Percentiles rank a stretch among this genome's conserved stretches.
phyloP scores from a whole-genome alignment of 108 stramenopile species.

The Conticribra weissflogii region DNA sequence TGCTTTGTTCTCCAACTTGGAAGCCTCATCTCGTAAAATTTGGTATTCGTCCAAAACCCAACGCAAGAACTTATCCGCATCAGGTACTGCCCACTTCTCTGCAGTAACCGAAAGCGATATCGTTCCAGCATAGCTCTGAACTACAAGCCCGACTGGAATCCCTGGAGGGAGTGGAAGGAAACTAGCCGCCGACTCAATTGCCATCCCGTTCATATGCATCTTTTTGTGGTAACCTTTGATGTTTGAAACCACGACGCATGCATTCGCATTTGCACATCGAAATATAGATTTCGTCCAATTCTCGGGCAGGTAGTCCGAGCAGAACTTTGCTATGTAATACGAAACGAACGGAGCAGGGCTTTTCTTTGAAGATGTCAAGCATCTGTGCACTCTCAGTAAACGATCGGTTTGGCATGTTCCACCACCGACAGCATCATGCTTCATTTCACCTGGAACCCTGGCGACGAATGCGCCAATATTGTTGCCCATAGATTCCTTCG shows the following conservation, averaged over 20 bases:
- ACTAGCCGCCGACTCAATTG: constrained; percentile 67
- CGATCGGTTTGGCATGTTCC: constrained; percentile 51
- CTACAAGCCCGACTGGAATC: constrained; percentile 79
- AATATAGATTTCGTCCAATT: constrained; percentile 54
- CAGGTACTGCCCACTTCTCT: constrained; percentile 84
- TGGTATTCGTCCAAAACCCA: constrained; percentile 84
- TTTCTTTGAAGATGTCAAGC: constrained; percentile 56
- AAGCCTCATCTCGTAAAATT: constrained; percentile 40
- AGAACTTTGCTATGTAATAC: constrained; percentile 57
- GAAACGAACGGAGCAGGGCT: constrained; percentile 72
- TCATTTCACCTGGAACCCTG: constrained; percentile 64
- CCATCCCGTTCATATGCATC: constrained; percentile 70
- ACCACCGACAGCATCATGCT: constrained; percentile 25
- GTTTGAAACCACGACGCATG: constrained; percentile 78
- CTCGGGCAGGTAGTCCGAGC: constrained; percentile 44
- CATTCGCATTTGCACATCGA: constrained; percentile 66
- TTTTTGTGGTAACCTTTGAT: constrained; percentile 62
- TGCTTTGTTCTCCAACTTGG: constrained; percentile 25
- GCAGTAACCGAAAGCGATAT: constrained; percentile 74
- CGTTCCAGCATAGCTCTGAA: constrained; percentile 66
- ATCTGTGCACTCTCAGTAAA: constrained; percentile 57
- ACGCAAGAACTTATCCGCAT: constrained; percentile 76
- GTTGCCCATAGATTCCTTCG: constrained; percentile 81
- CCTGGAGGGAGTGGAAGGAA: constrained; percentile 87
- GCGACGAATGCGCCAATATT: constrained; percentile 84